These are phyloP conservation scores for Fusarium setosum DNA, from an alignment of 2,329 filamentous ascomycete genomes.

Conservation along the genomic window DNA sequence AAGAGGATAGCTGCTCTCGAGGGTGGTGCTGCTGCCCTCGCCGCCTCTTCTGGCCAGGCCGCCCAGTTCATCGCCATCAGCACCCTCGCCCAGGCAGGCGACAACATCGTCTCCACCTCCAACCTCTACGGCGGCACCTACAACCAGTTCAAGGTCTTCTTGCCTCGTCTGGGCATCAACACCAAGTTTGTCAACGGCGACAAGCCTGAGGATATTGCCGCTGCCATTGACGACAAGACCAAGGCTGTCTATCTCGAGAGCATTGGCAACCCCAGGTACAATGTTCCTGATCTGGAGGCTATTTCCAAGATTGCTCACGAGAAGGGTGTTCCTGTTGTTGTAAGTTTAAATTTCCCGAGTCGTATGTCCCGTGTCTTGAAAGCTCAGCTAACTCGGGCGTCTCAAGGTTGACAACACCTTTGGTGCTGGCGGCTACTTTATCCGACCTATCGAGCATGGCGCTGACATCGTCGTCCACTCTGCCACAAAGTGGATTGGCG, in stretches of 20 bases:
- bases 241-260: slow-evolving; percentile 93
- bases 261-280: slow-evolving; percentile 94
- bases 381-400: neutral
- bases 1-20: slow-evolving; percentile 96
- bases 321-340: slow-evolving; percentile 74
- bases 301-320: slow-evolving; percentile 83
- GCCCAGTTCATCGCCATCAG: slow-evolving; percentile 93
- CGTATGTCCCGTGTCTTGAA: neutral
- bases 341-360: slow-evolving; percentile 45
- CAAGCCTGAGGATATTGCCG: slow-evolving; percentile 80
- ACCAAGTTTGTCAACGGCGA: slow-evolving; percentile 92
- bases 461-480: slow-evolving; percentile 96
- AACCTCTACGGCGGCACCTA: slow-evolving; percentile 97
- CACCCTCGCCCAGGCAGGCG: slow-evolving; percentile 85
- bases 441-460: slow-evolving; percentile 87
- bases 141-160: slow-evolving; percentile 94
- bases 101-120: slow-evolving; percentile 92
- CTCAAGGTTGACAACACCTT: slow-evolving; percentile 90
- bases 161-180: slow-evolving; percentile 86
- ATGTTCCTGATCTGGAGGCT: slow-evolving; percentile 89
- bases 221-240: slow-evolving; percentile 90
- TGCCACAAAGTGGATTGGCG: slow-evolving; percentile 97
- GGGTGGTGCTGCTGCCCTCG: slow-evolving; percentile 88
- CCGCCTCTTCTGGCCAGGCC: slow-evolving; percentile 85
- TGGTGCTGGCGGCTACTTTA: slow-evolving; percentile 90